Conservation (phyloP, 2,329 filamentous ascomycete species). For the Xylaria sp. region DNA sequence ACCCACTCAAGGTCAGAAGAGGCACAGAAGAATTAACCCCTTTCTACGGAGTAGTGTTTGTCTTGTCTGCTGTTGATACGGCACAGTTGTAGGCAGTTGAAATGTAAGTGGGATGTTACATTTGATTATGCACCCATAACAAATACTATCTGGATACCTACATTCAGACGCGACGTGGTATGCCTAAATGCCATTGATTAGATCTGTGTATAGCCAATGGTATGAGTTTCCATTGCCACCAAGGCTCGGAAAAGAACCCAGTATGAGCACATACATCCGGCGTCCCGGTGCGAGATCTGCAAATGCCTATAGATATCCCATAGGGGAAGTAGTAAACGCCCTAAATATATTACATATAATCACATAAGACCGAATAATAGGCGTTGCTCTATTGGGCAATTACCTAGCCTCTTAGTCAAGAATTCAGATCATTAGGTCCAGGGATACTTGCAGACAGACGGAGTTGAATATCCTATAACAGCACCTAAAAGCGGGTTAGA, state of each 20-base stretch:
- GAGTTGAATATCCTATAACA: neutral
- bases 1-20: neutral
- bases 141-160: neutral
- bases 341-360: neutral
- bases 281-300: neutral
- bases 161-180: neutral
- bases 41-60: neutral
- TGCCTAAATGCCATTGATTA: neutral
- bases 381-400: neutral
- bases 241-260: neutral
- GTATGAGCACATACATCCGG: neutral
- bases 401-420: neutral
- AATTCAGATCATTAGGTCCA: neutral
- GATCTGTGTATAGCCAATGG: neutral
- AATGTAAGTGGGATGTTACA: neutral
- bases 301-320: neutral
- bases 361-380: neutral
- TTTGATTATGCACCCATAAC: neutral
- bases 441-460: too few species aligned
- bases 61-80: too few species aligned
- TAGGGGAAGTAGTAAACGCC: neutral
- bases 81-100: neutral
- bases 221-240: neutral
- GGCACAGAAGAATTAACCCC: constrained; percentile 10
- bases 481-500: neutral